These are phyloP conservation scores for Chlorella sp. DNA, from an alignment of 139 green algal genomes.

Conservation along the genomic window DNA sequence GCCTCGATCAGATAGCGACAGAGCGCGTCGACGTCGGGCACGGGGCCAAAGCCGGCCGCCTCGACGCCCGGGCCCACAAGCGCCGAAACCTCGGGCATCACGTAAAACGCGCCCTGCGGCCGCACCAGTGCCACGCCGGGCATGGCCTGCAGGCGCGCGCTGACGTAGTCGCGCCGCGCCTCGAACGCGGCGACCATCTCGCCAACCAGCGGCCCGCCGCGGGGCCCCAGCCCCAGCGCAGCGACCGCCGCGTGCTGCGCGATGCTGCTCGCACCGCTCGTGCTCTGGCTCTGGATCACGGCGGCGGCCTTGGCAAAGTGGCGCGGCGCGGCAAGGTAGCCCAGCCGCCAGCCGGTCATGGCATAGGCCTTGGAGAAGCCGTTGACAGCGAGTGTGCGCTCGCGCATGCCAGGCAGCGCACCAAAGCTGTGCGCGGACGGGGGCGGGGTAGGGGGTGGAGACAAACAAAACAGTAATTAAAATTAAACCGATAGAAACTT, in stretches of 20 bases:
- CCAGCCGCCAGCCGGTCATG: conserved; percentile 94
- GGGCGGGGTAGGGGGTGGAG: no score
- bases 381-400: conserved; percentile 94
- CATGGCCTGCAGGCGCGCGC: conserved; percentile 69
- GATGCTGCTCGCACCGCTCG: conserved; percentile 77
- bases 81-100: conserved; percentile 83
- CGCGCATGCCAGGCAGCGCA: conserved; percentile 84
- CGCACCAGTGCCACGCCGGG: conserved; percentile 69
- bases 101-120: conserved; percentile 94
- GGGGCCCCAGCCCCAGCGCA: conserved; percentile 79
- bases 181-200: conserved; percentile 89
- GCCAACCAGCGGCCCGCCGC: conserved; percentile 71
- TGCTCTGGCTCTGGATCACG: conserved; percentile 92
- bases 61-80: conserved; percentile 72
- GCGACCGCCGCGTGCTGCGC: conserved; percentile 89
- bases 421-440: no score
- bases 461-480: no score
- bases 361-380: conserved; percentile 95
- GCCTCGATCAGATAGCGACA: conserved; percentile 65
- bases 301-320: conserved; percentile 80
- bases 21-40: conserved; percentile 85
- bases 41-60: conserved; percentile 70
- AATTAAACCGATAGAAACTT: no score
- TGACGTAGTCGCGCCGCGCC: conserved; percentile 74
- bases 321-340: conserved; percentile 91